phyloP scores from a whole-genome alignment of 106 monocot genomes.

The Iris macrosiphon region DNA sequence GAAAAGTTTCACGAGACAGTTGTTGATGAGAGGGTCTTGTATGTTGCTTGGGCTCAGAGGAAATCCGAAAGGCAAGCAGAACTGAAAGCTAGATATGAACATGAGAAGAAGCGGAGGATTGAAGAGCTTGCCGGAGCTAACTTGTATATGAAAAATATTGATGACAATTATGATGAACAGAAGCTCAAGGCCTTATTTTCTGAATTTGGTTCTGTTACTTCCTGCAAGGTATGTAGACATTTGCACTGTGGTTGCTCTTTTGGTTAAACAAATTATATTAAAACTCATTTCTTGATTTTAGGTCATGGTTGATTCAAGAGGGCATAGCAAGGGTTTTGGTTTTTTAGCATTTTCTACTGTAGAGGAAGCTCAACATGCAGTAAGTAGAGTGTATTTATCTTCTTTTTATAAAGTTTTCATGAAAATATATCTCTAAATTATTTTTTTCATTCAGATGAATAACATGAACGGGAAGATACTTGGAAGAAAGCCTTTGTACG shows the following conservation, averaged over 20 bases:
- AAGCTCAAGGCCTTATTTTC: conserved; percentile 31
- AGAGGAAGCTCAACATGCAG: conserved; percentile 51
- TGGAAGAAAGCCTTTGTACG: conserved; percentile 39
- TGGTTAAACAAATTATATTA: background rate
- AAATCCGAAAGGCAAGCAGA: conserved; percentile 45
- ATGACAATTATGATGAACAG: conserved; percentile 41
- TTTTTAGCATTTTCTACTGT: conserved; percentile 53
- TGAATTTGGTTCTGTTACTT: conserved; percentile 32
- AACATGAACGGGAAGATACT: conserved; percentile 40
- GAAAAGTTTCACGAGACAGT: conserved; percentile 28
- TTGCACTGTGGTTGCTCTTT: background rate
- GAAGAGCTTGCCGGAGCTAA: conserved; percentile 23
- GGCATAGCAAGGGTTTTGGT: conserved; percentile 50
- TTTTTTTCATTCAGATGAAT: conserved; percentile 20
- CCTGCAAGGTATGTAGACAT: conserved; percentile 41
- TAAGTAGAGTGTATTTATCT: conserved; percentile 15
- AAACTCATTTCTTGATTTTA: conserved; percentile 7
- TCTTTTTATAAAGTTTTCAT: background rate
- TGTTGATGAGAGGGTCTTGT: conserved; percentile 36
- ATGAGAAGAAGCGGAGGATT: conserved; percentile 12
- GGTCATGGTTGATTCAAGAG: conserved; percentile 58
- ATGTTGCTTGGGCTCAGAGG: conserved; percentile 44
- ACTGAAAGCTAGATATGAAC: conserved; percentile 30
- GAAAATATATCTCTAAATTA: background rate
- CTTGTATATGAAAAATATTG: conserved; percentile 49